Conservation (phyloP, 2,329 filamentous ascomycete genomes). For the Trichoderma atroviride region DNA sequence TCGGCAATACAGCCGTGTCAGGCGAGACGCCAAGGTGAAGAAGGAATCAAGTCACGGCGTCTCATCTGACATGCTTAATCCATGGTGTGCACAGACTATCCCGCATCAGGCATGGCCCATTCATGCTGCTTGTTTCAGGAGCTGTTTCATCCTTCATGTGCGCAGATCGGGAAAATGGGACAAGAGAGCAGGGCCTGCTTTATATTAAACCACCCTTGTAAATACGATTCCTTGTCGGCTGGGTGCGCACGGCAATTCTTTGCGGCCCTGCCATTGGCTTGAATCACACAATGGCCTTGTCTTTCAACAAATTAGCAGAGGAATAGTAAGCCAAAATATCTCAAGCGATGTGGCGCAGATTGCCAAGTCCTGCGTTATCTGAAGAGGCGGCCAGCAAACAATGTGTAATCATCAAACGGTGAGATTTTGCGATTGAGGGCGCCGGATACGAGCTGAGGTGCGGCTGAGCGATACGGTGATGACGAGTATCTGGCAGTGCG, state of each 20-base stretch:
- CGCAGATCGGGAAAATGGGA: slow-evolving; percentile 7
- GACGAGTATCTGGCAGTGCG: not conserved
- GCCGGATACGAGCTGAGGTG: not conserved
- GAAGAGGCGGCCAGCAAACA: not conserved
- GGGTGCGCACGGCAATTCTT: not conserved
- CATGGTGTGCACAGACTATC: not conserved
- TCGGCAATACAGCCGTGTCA: not conserved
- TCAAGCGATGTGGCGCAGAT: slow-evolving; percentile 2
- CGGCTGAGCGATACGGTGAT: not conserved
- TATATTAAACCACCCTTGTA: slow-evolving; percentile 7
- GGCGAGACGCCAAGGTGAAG: not conserved
- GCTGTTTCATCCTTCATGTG: slow-evolving; percentile 14
- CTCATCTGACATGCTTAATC: slow-evolving; percentile 6
- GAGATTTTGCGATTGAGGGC: not conserved
- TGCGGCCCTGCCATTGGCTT: not conserved
- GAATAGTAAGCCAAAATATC: not conserved
- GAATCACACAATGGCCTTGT: not conserved
- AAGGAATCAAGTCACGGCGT: slow-evolving; percentile 4
- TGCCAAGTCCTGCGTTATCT: not conserved
- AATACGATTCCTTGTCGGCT: not conserved
- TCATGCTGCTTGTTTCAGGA: slow-evolving; percentile 21
- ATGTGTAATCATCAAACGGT: not conserved
- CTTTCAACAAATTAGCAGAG: not conserved
- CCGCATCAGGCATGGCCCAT: slow-evolving; percentile 2
- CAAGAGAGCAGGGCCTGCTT: not conserved